phyloP scores from a whole-genome alignment of 371 early-diverging fungal species.

The Mortierella polycephala region DNA sequence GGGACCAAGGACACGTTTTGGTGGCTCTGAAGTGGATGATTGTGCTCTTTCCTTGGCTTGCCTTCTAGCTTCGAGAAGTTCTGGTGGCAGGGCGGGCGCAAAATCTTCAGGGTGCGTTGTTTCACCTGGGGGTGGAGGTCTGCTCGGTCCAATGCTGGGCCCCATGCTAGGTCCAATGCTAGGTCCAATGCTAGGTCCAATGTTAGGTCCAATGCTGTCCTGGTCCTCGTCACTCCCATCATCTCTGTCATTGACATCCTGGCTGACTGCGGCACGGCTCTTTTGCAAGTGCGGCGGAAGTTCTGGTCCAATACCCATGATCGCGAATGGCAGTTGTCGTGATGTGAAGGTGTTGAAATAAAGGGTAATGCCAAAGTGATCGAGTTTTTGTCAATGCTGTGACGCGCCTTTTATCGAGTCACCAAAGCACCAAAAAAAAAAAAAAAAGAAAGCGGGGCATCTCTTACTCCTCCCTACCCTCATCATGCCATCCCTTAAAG shows the following conservation, averaged over 20 bases:
- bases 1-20: slow-evolving; percentile 61
- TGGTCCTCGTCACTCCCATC: slow-evolving; percentile 22
- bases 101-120: slow-evolving; percentile 57
- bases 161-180: slow-evolving; percentile 36
- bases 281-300: slow-evolving; percentile 49
- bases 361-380: too few relatives aligned
- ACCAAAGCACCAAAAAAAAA: slow-evolving; percentile 6
- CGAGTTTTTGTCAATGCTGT: not conserved
- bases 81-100: slow-evolving; percentile 69
- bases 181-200: slow-evolving; percentile 33
- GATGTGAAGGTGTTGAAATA: not conserved
- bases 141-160: slow-evolving; percentile 32
- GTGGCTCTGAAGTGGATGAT: slow-evolving; percentile 13
- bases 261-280: slow-evolving; percentile 7
- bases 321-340: not conserved
- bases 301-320: slow-evolving; percentile 53
- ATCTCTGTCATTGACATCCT: slow-evolving; percentile 10
- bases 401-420: not conserved
- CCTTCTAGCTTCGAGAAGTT: slow-evolving; percentile 59
- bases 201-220: slow-evolving; percentile 25
- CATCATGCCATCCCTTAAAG: slow-evolving; percentile 34
- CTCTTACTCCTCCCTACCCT: not conserved
- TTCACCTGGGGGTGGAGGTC: slow-evolving; percentile 18
- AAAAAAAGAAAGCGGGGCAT: too few relatives aligned
- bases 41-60: slow-evolving; percentile 17